A percentile compares a stretch with the other conserved stretches of the same genome.
Conservation (phyloP, 2,329 filamentous ascomycete species). For the Stemphylium lycopersici region DNA sequence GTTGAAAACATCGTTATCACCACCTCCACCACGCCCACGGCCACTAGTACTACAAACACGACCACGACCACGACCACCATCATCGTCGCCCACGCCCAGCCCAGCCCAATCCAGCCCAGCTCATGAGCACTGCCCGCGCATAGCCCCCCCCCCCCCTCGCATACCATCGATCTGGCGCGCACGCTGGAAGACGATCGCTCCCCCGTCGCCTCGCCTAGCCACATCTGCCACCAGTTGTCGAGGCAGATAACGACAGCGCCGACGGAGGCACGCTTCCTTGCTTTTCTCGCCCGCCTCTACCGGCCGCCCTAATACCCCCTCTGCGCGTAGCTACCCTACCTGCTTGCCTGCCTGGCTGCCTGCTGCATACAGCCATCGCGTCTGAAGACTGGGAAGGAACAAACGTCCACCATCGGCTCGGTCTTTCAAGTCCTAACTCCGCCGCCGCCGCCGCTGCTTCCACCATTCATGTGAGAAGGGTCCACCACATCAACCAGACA, state of each 20-base stretch:
- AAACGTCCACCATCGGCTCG: constrained; percentile 16
- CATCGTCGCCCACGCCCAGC: constrained; percentile 3
- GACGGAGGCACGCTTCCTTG: constrained; percentile 53
- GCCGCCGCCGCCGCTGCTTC: constrained; percentile 25
- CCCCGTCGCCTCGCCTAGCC: constrained; percentile 41
- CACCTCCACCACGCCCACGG: constrained; percentile 17
- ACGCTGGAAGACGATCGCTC: constrained; percentile 42
- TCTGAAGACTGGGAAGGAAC: constrained; percentile 23
- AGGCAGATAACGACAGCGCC: constrained; percentile 47
- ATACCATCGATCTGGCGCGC: constrained; percentile 49
- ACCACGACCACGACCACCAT: neutral
- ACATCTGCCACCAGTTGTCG: constrained; percentile 34
- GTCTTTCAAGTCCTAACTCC: constrained; percentile 18
- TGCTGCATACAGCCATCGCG: constrained; percentile 21
- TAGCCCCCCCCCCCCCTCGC: constrained; percentile 9
- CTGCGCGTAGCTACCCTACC: constrained; percentile 10
- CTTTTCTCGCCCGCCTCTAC: constrained; percentile 54
- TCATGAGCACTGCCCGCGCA: constrained; percentile 25
- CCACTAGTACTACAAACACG: neutral
- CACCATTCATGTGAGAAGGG: constrained; percentile 3
- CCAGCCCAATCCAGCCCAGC: constrained; percentile 6
- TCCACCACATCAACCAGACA: constrained; percentile 10
- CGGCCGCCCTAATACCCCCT: constrained; percentile 51
- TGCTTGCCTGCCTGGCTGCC: neutral
- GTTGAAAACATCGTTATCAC: constrained; percentile 34